Evolutionary conservation across 306 rosid species (phyloP), one percentile per base, ranked within the genome.

Genomic region (Vicia villosa): DNA sequence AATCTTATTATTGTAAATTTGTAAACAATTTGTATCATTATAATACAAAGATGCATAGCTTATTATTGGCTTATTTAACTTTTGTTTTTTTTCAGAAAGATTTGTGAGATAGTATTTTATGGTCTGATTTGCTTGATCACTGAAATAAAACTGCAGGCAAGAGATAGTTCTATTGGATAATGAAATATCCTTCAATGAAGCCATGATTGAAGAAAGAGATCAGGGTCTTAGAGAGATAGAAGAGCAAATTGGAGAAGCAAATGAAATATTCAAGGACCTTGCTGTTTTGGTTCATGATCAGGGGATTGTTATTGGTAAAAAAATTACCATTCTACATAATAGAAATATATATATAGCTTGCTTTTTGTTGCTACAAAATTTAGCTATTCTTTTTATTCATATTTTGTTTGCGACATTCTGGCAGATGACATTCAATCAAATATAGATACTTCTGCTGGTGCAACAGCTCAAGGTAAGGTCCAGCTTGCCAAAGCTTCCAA

Each of bases 211-310:
- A 13, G 96, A 90, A 82, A 87, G 96, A 77, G 96, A 90, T 14
- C 91, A 85, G 56, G 91, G 93, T 62, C 83, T 90, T 70, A 73
- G 61, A 83, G 93, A 90, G 57, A 85, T 90, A 11, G 71, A 90
- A 80, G 89, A 79, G 77, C 91, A 90, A 73, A 90, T 90, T 60
- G 91, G 89, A 72, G 73, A 87, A 70, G 91, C 82, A 61, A 84
- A 76, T 70, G 94, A 90, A 75, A 90, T 90, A 43, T 90, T 90
- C 79, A 87, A 74, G 81, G 96, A 90, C 80, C 89, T 90, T 58
- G 96, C 96, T 60, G 96, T 90, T 78, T 87, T 90, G 43, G 89
- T 90, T 83, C 89, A 90, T 67, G 91, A 87, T 60, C 96, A 90
- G 68, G 94, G 94, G 16, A 84, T 81, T 4, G 88, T 87, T 74